Percentiles rank a stretch among this genome's conserved stretches.
Conservation (phyloP, 306 rosid genomes). For the Oxytropis ochrocephala region DNA sequence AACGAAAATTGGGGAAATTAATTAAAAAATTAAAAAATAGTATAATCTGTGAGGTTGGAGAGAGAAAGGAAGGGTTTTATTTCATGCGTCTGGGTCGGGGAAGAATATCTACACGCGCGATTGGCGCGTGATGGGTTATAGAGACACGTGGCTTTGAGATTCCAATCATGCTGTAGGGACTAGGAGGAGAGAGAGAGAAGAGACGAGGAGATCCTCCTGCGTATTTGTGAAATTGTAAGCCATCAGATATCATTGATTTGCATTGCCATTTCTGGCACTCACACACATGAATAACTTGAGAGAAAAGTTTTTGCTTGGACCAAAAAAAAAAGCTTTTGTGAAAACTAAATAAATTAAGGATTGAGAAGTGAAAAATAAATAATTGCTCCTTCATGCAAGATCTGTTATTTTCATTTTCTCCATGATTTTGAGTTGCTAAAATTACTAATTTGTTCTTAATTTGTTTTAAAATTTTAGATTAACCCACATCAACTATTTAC, state of each 20-base stretch:
- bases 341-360: too few species aligned
- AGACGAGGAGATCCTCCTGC: slow-evolving; percentile 22
- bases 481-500: too few species aligned
- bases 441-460: too few species aligned
- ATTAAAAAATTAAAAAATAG: background rate
- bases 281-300: too few species aligned
- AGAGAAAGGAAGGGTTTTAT: slow-evolving; percentile 26
- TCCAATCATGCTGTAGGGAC: background rate
- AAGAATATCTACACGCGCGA: slow-evolving; percentile 22
- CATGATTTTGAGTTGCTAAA: too few species aligned
- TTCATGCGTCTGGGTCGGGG: slow-evolving; percentile 27
- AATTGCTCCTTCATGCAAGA: too few species aligned
- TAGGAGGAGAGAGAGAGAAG: background rate
- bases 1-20: background rate
- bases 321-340: too few species aligned
- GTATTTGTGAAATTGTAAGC: background rate
- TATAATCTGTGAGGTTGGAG: slow-evolving; percentile 15
- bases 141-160: slow-evolving; percentile 49
- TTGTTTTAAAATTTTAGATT: too few species aligned
- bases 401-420: too few species aligned
- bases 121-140: background rate
- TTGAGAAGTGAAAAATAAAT: too few species aligned
- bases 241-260: background rate
- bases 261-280: background rate
- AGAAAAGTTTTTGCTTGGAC: too few species aligned